These are phyloP conservation scores for Fusarium beomiforme DNA, from an alignment of 2,329 filamentous ascomycete genomes.

Conservation along the genomic window DNA sequence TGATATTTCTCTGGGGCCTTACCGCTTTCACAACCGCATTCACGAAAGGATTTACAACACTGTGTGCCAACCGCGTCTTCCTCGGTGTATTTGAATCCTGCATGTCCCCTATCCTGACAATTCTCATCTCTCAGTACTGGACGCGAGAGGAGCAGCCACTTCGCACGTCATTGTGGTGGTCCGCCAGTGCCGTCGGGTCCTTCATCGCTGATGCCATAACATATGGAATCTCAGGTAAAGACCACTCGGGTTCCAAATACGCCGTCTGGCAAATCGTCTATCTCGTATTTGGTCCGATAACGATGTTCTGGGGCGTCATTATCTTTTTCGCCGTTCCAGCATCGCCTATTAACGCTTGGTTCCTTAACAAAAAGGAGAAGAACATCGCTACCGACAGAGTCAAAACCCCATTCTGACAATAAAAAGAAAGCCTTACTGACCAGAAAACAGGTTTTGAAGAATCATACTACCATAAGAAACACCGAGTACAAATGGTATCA, in stretches of 20 bases:
- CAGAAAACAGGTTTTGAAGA: background rate
- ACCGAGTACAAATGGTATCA: background rate
- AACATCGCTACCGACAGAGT: background rate
- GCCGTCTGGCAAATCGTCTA: background rate
- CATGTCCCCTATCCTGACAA: background rate
- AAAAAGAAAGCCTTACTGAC: background rate
- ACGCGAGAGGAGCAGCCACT: background rate
- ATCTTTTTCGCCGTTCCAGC: background rate
- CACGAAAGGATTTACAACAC: background rate
- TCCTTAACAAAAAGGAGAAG: background rate
- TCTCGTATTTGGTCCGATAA: background rate
- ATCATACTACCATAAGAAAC: background rate
- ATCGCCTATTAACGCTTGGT: background rate
- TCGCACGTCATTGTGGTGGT: background rate
- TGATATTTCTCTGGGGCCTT: background rate
- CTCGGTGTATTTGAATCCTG: background rate
- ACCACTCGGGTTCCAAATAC: background rate
- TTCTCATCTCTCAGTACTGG: background rate
- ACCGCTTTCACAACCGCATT: background rate
- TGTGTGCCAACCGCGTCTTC: background rate
- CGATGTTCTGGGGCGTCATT: background rate
- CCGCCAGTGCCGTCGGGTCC: background rate
- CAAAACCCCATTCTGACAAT: background rate
- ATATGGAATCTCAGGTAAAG: background rate
- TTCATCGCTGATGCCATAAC: background rate